A percentile compares a stretch with the other conserved stretches of the same genome.
phyloP scores from a whole-genome alignment of 192 early-diverging fungal genomes.

The Dissophora ornata region DNA sequence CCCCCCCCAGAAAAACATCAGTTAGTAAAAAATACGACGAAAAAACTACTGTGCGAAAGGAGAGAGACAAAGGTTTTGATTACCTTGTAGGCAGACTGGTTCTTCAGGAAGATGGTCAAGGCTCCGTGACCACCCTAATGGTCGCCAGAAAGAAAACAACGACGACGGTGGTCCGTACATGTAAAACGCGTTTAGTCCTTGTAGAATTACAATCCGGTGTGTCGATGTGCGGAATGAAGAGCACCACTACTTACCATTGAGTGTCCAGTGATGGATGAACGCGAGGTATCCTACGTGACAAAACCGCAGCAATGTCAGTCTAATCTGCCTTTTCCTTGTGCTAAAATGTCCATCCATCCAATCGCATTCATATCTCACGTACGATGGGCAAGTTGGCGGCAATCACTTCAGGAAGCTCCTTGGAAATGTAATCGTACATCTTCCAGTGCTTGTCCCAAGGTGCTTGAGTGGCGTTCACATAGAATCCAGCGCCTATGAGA shows the following conservation, averaged over 20 bases:
- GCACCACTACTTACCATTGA: conserved; percentile 73
- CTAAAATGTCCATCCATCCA: too few relatives aligned
- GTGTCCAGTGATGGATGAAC: conserved; percentile 76
- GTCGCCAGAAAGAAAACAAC: background rate
- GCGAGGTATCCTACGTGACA: conserved; percentile 57
- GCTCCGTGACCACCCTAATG: conserved; percentile 89
- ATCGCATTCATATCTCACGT: conserved; percentile 19
- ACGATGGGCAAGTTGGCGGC: conserved; percentile 68
- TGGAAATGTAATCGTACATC: conserved; percentile 87
- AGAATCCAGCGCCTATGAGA: conserved; percentile 68
- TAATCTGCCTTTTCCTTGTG: too few relatives aligned
- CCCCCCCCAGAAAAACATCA: too few relatives aligned
- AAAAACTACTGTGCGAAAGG: too few relatives aligned
- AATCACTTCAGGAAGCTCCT: conserved; percentile 76
- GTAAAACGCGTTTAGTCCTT: too few relatives aligned
- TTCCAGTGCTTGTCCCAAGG: conserved; percentile 81
- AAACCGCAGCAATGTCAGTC: background rate
- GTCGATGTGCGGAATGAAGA: too few relatives aligned
- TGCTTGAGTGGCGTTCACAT: conserved; percentile 80
- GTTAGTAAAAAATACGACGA: too few relatives aligned
- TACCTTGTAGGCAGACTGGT: conserved; percentile 73
- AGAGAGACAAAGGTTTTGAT: too few relatives aligned
- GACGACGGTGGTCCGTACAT: background rate
- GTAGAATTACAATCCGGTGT: too few relatives aligned
- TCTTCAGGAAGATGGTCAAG: conserved; percentile 78